phyloP scores from a whole-genome alignment of 768 basidiomycete species.

The Symmetrospora coprosmae region DNA sequence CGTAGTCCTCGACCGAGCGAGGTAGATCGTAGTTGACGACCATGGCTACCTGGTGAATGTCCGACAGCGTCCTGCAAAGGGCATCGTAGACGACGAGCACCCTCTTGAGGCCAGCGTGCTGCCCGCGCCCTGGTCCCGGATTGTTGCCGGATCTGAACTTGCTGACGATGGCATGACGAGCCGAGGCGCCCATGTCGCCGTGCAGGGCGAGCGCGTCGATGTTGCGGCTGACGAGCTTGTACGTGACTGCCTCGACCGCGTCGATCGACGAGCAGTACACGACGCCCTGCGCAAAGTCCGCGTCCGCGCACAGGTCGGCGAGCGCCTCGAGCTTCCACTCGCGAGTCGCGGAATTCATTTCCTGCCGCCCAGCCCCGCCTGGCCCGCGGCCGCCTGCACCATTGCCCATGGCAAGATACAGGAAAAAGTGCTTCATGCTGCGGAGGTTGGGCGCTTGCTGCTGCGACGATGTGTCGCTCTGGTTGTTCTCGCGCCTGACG shows the following conservation, averaged over 20 bases:
- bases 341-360: slow-evolving; percentile 15
- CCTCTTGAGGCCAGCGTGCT: slow-evolving; percentile 52
- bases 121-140: slow-evolving; percentile 37
- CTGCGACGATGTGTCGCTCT: not conserved
- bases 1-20: slow-evolving; percentile 92
- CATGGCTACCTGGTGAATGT: slow-evolving; percentile 69
- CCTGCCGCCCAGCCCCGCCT: slow-evolving; percentile 34
- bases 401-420: slow-evolving; percentile 65
- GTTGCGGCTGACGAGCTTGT: slow-evolving; percentile 70
- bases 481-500: slow-evolving; percentile 53
- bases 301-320: slow-evolving; percentile 74
- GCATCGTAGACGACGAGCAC: slow-evolving; percentile 87
- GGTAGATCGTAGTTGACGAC: slow-evolving; percentile 92
- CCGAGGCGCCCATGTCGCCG: slow-evolving; percentile 76
- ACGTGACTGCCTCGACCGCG: slow-evolving; percentile 37
- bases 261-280: slow-evolving; percentile 29
- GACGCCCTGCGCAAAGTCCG: slow-evolving; percentile 41
- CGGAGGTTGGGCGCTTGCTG: slow-evolving; percentile 37
- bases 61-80: slow-evolving; percentile 65
- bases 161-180: slow-evolving; percentile 65
- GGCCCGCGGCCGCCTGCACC: slow-evolving; percentile 23
- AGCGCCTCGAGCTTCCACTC: slow-evolving; percentile 93
- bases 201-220: slow-evolving; percentile 80
- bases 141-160: slow-evolving; percentile 58
- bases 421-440: slow-evolving; percentile 84